Evolutionary conservation across 768 basidiomycete genomes (phyloP), one percentile per base, ranked within the genome.

Genomic region (Candolleomyces efflorescens): DNA sequence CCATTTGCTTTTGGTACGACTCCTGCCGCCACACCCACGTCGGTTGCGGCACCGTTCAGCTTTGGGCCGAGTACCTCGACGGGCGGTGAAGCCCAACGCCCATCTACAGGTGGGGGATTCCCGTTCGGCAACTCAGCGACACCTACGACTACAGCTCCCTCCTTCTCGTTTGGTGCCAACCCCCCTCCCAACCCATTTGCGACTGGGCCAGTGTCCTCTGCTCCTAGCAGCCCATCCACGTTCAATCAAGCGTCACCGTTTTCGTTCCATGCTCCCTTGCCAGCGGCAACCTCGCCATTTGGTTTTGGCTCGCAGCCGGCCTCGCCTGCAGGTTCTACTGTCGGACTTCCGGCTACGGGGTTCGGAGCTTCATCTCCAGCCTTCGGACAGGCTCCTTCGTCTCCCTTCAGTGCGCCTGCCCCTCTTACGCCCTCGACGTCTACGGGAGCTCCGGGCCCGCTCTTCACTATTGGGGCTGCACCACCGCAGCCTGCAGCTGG

Each of bases 381-480:
- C 22, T 67, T 71, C 53, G 70, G 73, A n/a, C 73, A 76, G 36
- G 64, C 76, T 37, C 73, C 77, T 26, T 68, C 77, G 5, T 77
- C 76, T 38, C 77, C 79, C 9, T 85, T 84, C 60, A 72, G 75
- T 63, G 72, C 73, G 4, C 71, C 75, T 6, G 66, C 72, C 26
- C 65, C 69, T 27, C 57, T 74, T 44, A 71, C 73, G 1, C 68
- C 72, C 18, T 71, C 72, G 13, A 65, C 77, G 10, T 67, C 78
- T 2, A 65, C 75, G 22, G 74, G 71, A 18, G 74, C 32, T 32
- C 32, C 32, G 11, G 32, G 73, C 7, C 70, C 71, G 6, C 59
- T 86, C 37, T 86, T 86, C 64, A 86, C 84, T 12, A 85, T 86
- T 54, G 85, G 85, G 27, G 74, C 85, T 48, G 77, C 81, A 1